phyloP scores from a whole-genome alignment of 2,329 filamentous ascomycete genomes.

The Daldinia eschscholtzii region DNA sequence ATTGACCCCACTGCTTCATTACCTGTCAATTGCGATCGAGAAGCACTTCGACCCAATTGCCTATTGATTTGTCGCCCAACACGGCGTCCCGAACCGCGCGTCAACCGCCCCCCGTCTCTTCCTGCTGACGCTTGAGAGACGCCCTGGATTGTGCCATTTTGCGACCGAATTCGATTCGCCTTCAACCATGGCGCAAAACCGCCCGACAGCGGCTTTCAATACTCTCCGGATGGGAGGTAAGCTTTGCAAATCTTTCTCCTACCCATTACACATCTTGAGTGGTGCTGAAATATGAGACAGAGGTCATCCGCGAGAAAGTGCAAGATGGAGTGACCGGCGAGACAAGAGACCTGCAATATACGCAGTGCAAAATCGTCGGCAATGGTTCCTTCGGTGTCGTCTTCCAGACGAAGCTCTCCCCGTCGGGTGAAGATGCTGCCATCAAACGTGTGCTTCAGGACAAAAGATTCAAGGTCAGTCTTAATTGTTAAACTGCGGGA shows the following conservation, averaged over 20 bases:
- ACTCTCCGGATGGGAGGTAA: slow-evolving; percentile 96
- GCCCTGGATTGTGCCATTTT: slow-evolving; percentile 44
- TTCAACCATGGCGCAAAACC: slow-evolving; percentile 53
- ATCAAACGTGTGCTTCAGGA: slow-evolving; percentile 99
- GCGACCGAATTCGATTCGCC: slow-evolving; percentile 46
- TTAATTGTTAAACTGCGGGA: slow-evolving; percentile 2
- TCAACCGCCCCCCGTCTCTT: slow-evolving; percentile 43
- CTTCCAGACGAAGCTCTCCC: slow-evolving; percentile 98
- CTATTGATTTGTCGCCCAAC: slow-evolving; percentile 50
- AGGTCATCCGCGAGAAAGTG: slow-evolving; percentile 98
- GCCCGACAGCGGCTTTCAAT: slow-evolving; percentile 85
- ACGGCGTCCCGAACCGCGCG: slow-evolving; percentile 49
- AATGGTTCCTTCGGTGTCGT: slow-evolving; percentile 99
- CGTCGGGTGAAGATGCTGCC: slow-evolving; percentile 97
- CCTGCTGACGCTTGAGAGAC: slow-evolving; percentile 49
- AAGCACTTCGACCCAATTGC: slow-evolving; percentile 39
- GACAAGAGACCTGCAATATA: slow-evolving; percentile 96
- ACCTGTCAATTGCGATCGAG: slow-evolving; percentile 45
- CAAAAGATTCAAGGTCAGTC: slow-evolving; percentile 96
- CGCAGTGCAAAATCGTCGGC: slow-evolving; percentile 99
- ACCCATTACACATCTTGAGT: slow-evolving; percentile 27
- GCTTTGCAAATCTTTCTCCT: slow-evolving; percentile 55
- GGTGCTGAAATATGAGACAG: slow-evolving; percentile 61
- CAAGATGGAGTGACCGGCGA: slow-evolving; percentile 98
- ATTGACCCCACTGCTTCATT: slow-evolving; percentile 43